A percentile compares a stretch with the other conserved stretches of the same genome.
These are phyloP conservation scores for Leishmania braziliensis DNA, from an alignment of 208 protist genomes.

Conservation along the genomic window DNA sequence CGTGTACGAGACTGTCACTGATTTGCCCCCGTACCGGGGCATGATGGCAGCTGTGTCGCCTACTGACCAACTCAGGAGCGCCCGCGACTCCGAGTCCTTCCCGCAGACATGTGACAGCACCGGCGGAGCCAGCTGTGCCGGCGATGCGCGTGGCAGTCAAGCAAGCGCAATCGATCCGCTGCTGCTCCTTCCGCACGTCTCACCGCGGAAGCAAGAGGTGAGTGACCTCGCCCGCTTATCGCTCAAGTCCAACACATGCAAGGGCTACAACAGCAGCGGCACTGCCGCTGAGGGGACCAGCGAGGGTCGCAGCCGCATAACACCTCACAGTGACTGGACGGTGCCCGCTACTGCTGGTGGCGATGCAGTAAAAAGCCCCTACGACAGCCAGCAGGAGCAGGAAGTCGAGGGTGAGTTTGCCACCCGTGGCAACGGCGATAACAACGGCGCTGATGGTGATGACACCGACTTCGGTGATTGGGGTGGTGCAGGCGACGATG, in stretches of 20 bases:
- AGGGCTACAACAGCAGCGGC: constrained; percentile 7
- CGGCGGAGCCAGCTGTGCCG: constrained; percentile 3
- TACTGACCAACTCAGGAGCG: constrained; percentile 1
- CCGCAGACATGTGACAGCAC: constrained; percentile 15
- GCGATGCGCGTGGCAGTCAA: constrained; percentile 1
- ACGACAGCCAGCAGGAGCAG: constrained; percentile 21
- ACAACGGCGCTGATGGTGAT: constrained; percentile 26
- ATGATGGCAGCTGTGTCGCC: neutral
- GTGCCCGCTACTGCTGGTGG: neutral
- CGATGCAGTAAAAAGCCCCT: neutral
- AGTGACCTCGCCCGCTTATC: constrained; percentile 1
- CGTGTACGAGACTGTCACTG: constrained; percentile 27
- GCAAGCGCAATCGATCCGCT: constrained; percentile 43
- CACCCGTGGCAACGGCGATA: constrained; percentile 11
- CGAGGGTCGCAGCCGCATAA: neutral
- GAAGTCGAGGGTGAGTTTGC: constrained; percentile 9
- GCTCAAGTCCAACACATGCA: neutral
- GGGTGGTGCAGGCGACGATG: constrained; percentile 5
- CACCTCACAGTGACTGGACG: constrained; percentile 1
- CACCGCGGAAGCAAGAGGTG: constrained; percentile 3
- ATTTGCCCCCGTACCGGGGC: constrained; percentile 20
- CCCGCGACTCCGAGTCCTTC: constrained; percentile 10
- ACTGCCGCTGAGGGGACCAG: neutral
- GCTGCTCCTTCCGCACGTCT: constrained; percentile 44
- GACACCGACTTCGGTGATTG: constrained; percentile 7